Evolutionary conservation across 176 grass and related monocot species (phyloP), one percentile per base, ranked within the genome.

Genomic region (Zoysia japonica): DNA sequence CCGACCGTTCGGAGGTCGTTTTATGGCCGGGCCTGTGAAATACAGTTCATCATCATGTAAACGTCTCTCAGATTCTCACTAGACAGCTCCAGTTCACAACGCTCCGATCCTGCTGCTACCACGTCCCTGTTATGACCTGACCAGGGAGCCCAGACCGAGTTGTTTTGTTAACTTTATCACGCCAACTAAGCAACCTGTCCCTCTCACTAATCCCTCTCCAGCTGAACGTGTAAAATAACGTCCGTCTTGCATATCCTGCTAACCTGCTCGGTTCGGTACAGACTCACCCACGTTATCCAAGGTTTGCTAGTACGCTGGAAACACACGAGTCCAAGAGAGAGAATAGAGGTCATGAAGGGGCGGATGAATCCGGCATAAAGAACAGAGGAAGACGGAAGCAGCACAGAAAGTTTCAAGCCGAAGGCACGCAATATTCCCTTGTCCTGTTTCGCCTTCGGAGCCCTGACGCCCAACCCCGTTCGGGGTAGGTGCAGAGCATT

Each of bases 381-480:
- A 64, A 7, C 9, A 6, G 10, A 6, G 2, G 8, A 9, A 38
- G 5, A 39, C 19, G 59, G 53, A 70, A 65, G 71, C 49, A 71
- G 67, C 48, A 72, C 10, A 61, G 83, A 85, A 81, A 67, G 61
- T 68, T 89, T 77, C 78, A 72, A 43, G 2, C 66, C 5, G 78
- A 7, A 7, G 46, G 46, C 38, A 3, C 72, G 10, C 13, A 9
- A 52, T 77, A 67, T 82, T 82, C 73, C 16, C 73, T 71, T 81
- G 73, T 89, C 67, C 42, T 38, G n/a, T 72, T 46, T 0, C 13
- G 12, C 73, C 6, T 9, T 70, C 51, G 1, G 35, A 11, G 19
- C 40, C 14, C 16, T 20, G 67, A 44, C 47, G 40, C 61, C 69
- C 39, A 79, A 54, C 83, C 7, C 6, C 47, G 4, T 9, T 1